Conservation (phyloP, 2,329 filamentous ascomycete species). For the Xylaria sp. region DNA sequence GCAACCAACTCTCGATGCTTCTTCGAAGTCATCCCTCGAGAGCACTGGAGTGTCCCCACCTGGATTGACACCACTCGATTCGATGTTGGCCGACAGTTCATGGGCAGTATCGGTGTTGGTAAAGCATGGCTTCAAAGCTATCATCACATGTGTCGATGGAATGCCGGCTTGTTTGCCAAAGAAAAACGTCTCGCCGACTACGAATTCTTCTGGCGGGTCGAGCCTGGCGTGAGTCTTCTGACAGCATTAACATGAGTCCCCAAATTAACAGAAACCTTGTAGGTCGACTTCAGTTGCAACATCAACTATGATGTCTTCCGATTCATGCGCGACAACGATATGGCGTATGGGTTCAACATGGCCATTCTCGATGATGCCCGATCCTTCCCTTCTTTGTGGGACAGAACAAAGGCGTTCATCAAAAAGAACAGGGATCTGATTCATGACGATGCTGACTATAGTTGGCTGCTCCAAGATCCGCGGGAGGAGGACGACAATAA, state of each 20-base stretch:
- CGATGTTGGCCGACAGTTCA: constrained; percentile 56
- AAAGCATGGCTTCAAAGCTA: constrained; percentile 62
- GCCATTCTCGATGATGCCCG: constrained; percentile 42
- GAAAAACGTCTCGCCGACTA: constrained; percentile 63
- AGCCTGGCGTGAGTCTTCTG: constrained; percentile 48
- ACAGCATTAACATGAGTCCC: background rate
- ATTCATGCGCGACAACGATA: constrained; percentile 78
- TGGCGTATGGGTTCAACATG: constrained; percentile 66
- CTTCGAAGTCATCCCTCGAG: constrained; percentile 67
- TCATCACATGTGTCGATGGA: constrained; percentile 78
- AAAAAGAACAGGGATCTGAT: constrained; percentile 40
- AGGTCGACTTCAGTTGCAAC: constrained; percentile 51
- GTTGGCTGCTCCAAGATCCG: constrained; percentile 41
- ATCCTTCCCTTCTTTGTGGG: constrained; percentile 42
- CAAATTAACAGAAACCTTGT: constrained; percentile 18
- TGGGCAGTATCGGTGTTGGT: constrained; percentile 60
- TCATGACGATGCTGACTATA: constrained; percentile 43
- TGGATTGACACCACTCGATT: constrained; percentile 67
- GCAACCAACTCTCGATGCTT: constrained; percentile 65
- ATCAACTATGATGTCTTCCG: constrained; percentile 82
- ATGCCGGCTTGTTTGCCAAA: constrained; percentile 74
- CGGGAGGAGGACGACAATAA: constrained; percentile 16
- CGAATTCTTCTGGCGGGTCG: constrained; percentile 57
- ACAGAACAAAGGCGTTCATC: constrained; percentile 42
- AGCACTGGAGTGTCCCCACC: constrained; percentile 69